phyloP scores from a whole-genome alignment of 2,329 filamentous ascomycete species.

The Ceratocystis smalleyi region DNA sequence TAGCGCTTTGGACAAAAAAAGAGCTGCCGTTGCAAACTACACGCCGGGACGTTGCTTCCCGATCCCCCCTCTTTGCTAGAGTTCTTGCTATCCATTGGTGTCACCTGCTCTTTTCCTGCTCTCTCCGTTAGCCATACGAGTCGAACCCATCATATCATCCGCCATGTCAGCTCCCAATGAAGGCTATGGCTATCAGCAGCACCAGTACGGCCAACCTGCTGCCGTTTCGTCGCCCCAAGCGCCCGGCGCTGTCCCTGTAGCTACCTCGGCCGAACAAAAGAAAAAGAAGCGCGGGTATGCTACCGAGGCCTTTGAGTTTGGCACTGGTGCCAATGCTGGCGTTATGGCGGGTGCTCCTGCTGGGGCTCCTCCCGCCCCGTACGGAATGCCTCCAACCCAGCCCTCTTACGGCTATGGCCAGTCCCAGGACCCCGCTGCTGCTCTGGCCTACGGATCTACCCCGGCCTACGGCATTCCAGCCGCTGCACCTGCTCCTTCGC shows the following conservation, averaged over 20 bases:
- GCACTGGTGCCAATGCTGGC: slow-evolving; percentile 63
- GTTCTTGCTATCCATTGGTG: slow-evolving; percentile 8
- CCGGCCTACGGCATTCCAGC: slow-evolving; percentile 29
- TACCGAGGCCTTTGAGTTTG: slow-evolving; percentile 86
- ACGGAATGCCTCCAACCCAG: slow-evolving; percentile 31
- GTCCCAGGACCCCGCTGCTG: slow-evolving; percentile 33
- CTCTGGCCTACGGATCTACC: slow-evolving; percentile 25
- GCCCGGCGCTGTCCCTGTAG: slow-evolving; percentile 19
- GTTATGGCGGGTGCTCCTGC: slow-evolving; percentile 27
- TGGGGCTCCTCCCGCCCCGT: slow-evolving; percentile 35
- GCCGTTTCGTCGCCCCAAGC: slow-evolving; percentile 19
- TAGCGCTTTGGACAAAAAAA: not conserved
- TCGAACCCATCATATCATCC: not conserved
- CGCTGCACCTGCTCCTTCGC: slow-evolving; percentile 24
- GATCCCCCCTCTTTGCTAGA: not conserved
- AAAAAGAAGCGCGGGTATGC: slow-evolving; percentile 95
- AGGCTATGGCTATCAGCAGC: slow-evolving; percentile 37
- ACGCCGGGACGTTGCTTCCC: slow-evolving; percentile 2
- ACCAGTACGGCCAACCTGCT: slow-evolving; percentile 29
- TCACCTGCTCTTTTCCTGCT: slow-evolving; percentile 19
- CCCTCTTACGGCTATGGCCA: slow-evolving; percentile 43
- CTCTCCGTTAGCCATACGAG: slow-evolving; percentile 18
- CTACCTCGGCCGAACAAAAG: slow-evolving; percentile 32
- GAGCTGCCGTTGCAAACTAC: not conserved
- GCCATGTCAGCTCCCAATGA: slow-evolving; percentile 41